Conservation (phyloP, 768 basidiomycete genomes). For the Mycena haematopus region DNA sequence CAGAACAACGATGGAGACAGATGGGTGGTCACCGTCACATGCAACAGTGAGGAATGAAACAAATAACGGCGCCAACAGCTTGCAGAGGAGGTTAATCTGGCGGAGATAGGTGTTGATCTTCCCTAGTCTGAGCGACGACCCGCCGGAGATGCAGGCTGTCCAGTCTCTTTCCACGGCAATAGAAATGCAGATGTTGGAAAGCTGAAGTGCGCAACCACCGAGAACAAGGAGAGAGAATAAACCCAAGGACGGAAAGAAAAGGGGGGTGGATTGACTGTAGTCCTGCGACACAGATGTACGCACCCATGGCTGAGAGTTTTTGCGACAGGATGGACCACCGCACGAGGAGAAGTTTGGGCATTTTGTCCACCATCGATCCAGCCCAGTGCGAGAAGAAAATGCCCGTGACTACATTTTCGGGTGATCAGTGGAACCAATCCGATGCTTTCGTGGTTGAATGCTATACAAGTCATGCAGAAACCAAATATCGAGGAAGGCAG, state of each 20-base stretch:
- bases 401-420: constrained; percentile 33
- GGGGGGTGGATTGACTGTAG: constrained; percentile 30
- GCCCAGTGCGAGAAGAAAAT: constrained; percentile 49
- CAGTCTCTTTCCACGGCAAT: constrained; percentile 60
- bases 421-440: background rate
- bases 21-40: constrained; percentile 35
- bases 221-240: constrained; percentile 44
- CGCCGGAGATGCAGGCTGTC: constrained; percentile 49
- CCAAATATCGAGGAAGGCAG: constrained; percentile 57
- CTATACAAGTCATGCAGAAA: constrained; percentile 44
- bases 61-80: constrained; percentile 57
- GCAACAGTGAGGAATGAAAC: constrained; percentile 51
- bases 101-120: constrained; percentile 51
- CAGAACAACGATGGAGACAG: constrained; percentile 41
- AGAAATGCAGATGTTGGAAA: constrained; percentile 49
- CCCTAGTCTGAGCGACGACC: constrained; percentile 41
- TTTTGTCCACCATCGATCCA: constrained; percentile 50
- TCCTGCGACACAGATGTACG: constrained; percentile 42
- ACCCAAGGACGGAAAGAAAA: constrained; percentile 30
- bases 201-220: constrained; percentile 42
- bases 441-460: constrained; percentile 7
- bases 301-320: constrained; percentile 43
- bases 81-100: constrained; percentile 53
- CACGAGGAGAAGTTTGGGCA: constrained; percentile 44
- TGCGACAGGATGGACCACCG: constrained; percentile 46